Evolutionary conservation across 2,329 filamentous ascomycete species (phyloP).

Genomic region (Colletotrichum sublineola): DNA sequence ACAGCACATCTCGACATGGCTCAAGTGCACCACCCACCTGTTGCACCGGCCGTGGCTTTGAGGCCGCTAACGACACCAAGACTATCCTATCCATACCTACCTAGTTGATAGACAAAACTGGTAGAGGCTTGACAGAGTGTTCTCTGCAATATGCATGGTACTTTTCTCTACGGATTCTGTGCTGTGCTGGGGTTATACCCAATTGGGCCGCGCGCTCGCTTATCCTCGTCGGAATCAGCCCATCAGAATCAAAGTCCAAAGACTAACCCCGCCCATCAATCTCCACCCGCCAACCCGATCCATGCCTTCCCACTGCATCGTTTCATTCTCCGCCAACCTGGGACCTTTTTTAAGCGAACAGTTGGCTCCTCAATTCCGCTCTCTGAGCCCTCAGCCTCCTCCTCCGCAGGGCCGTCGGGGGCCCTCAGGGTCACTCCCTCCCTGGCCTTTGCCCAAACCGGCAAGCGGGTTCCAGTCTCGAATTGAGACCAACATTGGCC

Average conservation of each 20-base stretch:
- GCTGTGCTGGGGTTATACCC: constrained; percentile 10
- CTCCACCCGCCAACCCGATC: constrained; percentile 29
- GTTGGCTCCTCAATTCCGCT: constrained; percentile 27
- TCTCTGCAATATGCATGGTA: constrained; percentile 37
- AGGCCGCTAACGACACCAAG: constrained; percentile 25
- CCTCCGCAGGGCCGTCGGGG: constrained; percentile 5
- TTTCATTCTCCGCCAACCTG: constrained; percentile 34
- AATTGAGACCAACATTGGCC: constrained; percentile 25
- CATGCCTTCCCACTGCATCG: constrained; percentile 25
- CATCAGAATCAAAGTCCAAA: constrained; percentile 39
- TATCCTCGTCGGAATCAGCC: constrained; percentile 37
- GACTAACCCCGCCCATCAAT: constrained; percentile 15
- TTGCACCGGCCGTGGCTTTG: constrained; percentile 35
- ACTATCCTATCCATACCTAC: too few relatives aligned
- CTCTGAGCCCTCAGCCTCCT: constrained; percentile 24
- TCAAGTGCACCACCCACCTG: not conserved
- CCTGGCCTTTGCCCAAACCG: not conserved
- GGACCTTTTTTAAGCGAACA: constrained; percentile 8
- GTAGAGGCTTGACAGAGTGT: not conserved
- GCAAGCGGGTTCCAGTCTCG: constrained; percentile 9
- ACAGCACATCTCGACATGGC: not conserved
- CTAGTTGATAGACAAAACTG: not conserved
- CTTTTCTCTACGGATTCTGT: constrained; percentile 18
- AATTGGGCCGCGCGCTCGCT: constrained; percentile 39
- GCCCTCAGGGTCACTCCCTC: constrained; percentile 27